Conservation (phyloP, 768 basidiomycete genomes). For the Leccinum longicurvipes region DNA sequence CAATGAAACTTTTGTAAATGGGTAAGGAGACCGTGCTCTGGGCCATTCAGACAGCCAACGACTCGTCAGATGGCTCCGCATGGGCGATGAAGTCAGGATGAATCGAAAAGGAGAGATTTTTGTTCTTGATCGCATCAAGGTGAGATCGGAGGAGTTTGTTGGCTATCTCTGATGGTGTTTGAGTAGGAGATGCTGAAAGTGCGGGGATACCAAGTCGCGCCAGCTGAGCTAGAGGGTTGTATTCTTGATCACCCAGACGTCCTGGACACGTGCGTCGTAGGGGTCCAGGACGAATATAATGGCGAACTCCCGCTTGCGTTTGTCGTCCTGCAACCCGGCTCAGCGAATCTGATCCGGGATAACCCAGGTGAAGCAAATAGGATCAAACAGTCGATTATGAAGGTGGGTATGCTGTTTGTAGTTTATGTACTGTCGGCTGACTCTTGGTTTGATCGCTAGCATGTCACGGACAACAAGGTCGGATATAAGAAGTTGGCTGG, state of each 20-base stretch:
- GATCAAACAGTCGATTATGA: constrained; percentile 43
- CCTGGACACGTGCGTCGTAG: constrained; percentile 60
- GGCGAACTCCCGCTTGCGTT: constrained; percentile 75
- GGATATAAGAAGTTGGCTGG: constrained; percentile 60
- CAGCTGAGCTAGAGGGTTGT: constrained; percentile 66
- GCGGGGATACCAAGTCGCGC: constrained; percentile 54
- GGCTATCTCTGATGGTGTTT: neutral
- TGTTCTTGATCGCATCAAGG: constrained; percentile 73
- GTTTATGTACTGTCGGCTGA: neutral
- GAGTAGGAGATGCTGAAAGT: constrained; percentile 70
- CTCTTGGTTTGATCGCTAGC: constrained; percentile 32
- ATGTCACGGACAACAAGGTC: constrained; percentile 56
- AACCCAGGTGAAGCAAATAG: constrained; percentile 32
- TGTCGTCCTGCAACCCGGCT: constrained; percentile 48
- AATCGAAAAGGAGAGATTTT: constrained; percentile 61
- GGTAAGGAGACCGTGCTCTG: constrained; percentile 10
- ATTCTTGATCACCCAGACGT: constrained; percentile 60
- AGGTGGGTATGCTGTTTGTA: constrained; percentile 39
- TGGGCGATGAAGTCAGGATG: constrained; percentile 68
- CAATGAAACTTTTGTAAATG: constrained; percentile 59
- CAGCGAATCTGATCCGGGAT: constrained; percentile 34
- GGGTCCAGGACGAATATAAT: constrained; percentile 68
- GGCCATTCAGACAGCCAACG: neutral
- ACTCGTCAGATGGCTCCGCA: constrained; percentile 54
- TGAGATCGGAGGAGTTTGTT: constrained; percentile 16